A percentile compares a stretch with the other conserved stretches of the same genome.
phyloP scores from a whole-genome alignment of 495 filamentous ascomycete genomes.

The Paragyromitra xinjiangensis region DNA sequence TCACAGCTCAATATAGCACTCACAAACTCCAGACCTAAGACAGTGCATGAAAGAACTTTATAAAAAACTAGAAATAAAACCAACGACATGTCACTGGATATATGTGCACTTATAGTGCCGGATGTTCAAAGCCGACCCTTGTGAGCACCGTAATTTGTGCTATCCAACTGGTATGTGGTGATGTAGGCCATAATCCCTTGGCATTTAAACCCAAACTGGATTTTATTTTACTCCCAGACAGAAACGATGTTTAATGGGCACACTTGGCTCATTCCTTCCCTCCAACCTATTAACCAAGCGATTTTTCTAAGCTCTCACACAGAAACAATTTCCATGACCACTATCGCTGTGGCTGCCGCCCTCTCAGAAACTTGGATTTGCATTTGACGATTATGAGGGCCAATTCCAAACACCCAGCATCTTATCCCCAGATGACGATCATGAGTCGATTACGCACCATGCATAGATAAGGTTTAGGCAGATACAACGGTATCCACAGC shows the following conservation, averaged over 20 bases:
- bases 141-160: too few relatives aligned
- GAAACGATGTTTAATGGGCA: not conserved
- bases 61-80: not conserved
- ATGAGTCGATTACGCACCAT: not conserved
- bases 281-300: not conserved
- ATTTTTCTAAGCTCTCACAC: not conserved
- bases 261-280: not conserved
- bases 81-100: not conserved
- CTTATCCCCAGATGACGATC: slow-evolving; percentile 1
- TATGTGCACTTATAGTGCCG: not conserved
- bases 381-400: not conserved
- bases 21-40: too few relatives aligned
- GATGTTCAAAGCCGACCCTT: too few relatives aligned
- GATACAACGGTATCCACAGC: not conserved
- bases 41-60: not conserved
- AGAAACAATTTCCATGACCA: not conserved
- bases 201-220: not conserved
- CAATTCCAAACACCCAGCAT: not conserved
- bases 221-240: not conserved
- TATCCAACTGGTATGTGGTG: too few relatives aligned
- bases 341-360: not conserved
- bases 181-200: not conserved
- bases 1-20: not conserved
- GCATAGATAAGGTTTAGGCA: slow-evolving; percentile 41
- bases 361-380: not conserved